phyloP scores from a whole-genome alignment of 2,329 filamentous ascomycete genomes.

The Westerdykella aurantiaca region DNA sequence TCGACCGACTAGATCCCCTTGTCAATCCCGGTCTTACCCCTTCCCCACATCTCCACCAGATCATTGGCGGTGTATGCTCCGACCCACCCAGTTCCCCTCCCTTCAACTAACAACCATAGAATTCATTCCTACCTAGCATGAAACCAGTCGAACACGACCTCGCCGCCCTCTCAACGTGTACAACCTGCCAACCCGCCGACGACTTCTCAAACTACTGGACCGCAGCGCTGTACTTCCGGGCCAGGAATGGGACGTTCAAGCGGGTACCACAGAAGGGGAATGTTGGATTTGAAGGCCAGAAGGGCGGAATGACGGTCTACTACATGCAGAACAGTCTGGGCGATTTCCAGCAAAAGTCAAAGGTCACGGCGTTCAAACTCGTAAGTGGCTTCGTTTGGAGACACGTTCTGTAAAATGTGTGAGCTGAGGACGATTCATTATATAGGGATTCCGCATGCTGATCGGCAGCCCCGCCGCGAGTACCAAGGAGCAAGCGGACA shows the following conservation, averaged over 20 bases:
- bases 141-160: slow-evolving; percentile 11
- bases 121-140: slow-evolving; percentile 21
- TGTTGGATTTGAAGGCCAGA: slow-evolving; percentile 20
- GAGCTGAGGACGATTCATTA: background rate
- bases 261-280: slow-evolving; percentile 21
- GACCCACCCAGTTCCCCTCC: background rate
- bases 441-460: slow-evolving; percentile 23
- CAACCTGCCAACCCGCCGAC: slow-evolving; percentile 18
- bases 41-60: slow-evolving; percentile 23
- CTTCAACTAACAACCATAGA: slow-evolving; percentile 5
- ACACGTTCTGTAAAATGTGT: background rate
- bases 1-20: slow-evolving; percentile 24
- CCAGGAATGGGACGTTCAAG: slow-evolving; percentile 22
- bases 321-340: slow-evolving; percentile 26
- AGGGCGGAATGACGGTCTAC: slow-evolving; percentile 26
- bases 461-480: slow-evolving; percentile 19
- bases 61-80: slow-evolving; percentile 16
- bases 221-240: slow-evolving; percentile 19
- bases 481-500: slow-evolving; percentile 29
- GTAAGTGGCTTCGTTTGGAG: slow-evolving; percentile 4
- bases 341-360: slow-evolving; percentile 24
- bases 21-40: slow-evolving; percentile 18
- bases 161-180: slow-evolving; percentile 20
- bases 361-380: slow-evolving; percentile 41
- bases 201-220: slow-evolving; percentile 26